Evolutionary conservation across 2,329 filamentous ascomycete genomes (phyloP), one percentile per base, ranked within the genome.

Genomic region (Xylaria sp.): DNA sequence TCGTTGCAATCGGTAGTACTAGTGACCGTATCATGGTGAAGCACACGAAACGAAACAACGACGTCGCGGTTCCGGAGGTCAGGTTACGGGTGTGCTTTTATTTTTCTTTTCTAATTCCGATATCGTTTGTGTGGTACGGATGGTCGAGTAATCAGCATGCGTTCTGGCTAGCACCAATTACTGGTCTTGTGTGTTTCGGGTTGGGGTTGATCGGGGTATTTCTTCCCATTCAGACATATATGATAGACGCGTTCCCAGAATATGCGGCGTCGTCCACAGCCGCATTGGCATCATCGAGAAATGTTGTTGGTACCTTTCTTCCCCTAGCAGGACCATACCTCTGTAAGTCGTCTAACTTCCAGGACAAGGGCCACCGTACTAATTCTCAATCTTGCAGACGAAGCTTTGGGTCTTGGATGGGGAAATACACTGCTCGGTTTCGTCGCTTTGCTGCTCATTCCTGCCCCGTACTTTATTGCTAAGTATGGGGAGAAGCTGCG

Each of bases 211-310:
- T 71, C 20, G 66, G 66, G 5, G 58, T 71, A 28, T 62, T 71
- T 61, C 66, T 69, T 36, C 69, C 69, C 18, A 36, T 66, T 15
- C 69, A 71, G 10, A 66, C 66, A 10, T 71, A 71, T 31, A 66
- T 71, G 62, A 66, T 71, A 49, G 69, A 71, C 31, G 69, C 69
- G n/a, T 71, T 66, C 41, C 62, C 66, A 18, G 61, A 65, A 10
- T 69, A 68, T 64, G 66, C 69, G 15, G 66, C 69, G n/a, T 71
- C 66, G 23, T 66, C 66, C 8, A 66, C 62, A 15, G 69, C 69
- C 15, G 69, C 66, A 52, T 57, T 69, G 15, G 59, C 66, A 39
- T 66, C 66, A 6, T 66, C 62, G 36, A 68, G 69, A 48, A 68
- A 66, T 56, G 46, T 71, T 13, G 51, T 52, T 1, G 69, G 69